Conservation (phyloP, 2,329 filamentous ascomycete genomes). For the Teratosphaeria zuluensis region DNA sequence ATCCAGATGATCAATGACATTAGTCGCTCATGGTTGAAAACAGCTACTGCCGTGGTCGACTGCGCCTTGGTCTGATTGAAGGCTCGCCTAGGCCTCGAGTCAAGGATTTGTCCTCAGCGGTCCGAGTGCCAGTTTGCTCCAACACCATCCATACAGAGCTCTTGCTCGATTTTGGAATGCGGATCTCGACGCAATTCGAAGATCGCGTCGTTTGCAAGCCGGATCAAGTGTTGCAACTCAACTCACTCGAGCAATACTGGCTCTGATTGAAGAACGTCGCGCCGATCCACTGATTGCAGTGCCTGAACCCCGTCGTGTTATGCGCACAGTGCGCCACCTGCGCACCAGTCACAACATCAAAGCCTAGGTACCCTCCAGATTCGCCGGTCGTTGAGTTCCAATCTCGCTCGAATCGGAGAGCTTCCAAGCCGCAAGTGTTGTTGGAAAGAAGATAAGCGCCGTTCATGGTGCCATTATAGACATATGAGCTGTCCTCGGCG, state of each 20-base stretch:
- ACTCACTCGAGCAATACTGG: constrained; percentile 9
- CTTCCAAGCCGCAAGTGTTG: constrained; percentile 9
- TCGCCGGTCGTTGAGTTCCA: constrained; percentile 5
- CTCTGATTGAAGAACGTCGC: constrained; percentile 9
- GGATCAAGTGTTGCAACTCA: background rate
- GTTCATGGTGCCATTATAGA: constrained; percentile 11
- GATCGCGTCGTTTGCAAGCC: background rate
- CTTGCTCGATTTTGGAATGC: too few relatives aligned
- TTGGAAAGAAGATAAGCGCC: constrained; percentile 4
- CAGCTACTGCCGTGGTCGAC: too few relatives aligned
- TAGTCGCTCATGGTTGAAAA: too few relatives aligned
- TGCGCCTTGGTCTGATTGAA: too few relatives aligned
- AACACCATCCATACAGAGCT: too few relatives aligned
- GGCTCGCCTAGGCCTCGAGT: too few relatives aligned
- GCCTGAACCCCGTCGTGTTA: background rate
- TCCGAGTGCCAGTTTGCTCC: too few relatives aligned
- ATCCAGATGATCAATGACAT: too few relatives aligned
- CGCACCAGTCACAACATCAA: background rate
- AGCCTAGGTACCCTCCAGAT: background rate
- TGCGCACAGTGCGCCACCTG: constrained; percentile 8
- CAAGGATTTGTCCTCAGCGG: too few relatives aligned
- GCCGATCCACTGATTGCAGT: constrained; percentile 14
- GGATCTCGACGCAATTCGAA: background rate
- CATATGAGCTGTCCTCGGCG: constrained; percentile 12
- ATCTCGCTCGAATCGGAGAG: constrained; percentile 9